Evolutionary conservation across 2,329 filamentous ascomycete species (phyloP).

Genomic region (Alternaria rosae): DNA sequence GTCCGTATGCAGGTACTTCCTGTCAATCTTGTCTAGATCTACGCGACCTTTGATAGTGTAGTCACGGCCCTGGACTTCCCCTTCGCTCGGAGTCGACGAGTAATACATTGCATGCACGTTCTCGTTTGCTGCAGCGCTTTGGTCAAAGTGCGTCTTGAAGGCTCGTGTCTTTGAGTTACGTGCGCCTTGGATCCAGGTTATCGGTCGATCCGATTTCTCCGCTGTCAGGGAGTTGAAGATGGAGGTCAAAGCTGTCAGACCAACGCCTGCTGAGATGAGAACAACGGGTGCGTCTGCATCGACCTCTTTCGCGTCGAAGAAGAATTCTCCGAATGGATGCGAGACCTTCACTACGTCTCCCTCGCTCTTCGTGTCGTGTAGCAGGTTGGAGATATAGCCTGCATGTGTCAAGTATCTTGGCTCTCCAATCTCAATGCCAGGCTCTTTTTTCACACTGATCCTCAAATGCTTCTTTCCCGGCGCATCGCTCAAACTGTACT

Average conservation of each 20-base stretch:
- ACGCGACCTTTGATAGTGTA: conserved; percentile 68
- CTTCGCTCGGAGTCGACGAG: conserved; percentile 58
- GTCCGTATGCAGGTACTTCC: conserved; percentile 63
- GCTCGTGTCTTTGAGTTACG: conserved; percentile 61
- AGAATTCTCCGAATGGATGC: conserved; percentile 70
- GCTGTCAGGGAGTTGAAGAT: conserved; percentile 66
- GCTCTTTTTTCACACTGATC: conserved; percentile 74
- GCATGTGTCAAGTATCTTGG: conserved; percentile 60
- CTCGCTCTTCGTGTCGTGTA: conserved; percentile 67
- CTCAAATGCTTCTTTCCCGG: conserved; percentile 69
- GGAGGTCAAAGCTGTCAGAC: conserved; percentile 70
- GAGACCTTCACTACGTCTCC: conserved; percentile 71
- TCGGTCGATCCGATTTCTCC: conserved; percentile 51
- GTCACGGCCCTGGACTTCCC: conserved; percentile 59
- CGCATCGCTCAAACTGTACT: conserved; percentile 76
- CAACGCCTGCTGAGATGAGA: conserved; percentile 72
- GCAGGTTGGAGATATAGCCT: conserved; percentile 73
- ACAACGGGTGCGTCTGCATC: conserved; percentile 63
- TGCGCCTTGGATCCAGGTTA: conserved; percentile 71
- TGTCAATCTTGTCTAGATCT: conserved; percentile 64
- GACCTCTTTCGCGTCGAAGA: conserved; percentile 59
- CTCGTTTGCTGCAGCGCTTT: conserved; percentile 53
- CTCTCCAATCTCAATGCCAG: conserved; percentile 59
- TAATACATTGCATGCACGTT: conserved; percentile 66
- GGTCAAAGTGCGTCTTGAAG: conserved; percentile 61